Conservation (phyloP, 2,329 filamentous ascomycete species). For the Beauveria pseudobassiana region DNA sequence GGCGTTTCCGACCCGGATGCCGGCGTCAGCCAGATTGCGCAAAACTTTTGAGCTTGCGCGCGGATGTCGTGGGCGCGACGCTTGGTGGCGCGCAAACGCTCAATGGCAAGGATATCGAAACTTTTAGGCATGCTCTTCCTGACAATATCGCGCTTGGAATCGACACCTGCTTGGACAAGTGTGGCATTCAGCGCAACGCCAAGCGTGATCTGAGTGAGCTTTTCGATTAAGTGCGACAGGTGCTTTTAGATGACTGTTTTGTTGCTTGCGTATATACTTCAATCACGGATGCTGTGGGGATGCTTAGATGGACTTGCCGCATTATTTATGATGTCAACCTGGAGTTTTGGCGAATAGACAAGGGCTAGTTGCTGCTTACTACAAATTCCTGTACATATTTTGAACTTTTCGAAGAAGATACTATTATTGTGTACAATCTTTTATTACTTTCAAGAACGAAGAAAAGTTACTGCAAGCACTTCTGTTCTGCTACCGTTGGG, state of each 20-base stretch:
- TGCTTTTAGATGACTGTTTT: background rate
- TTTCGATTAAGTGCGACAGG: background rate
- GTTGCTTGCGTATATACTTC: background rate
- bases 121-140: constrained; percentile 34
- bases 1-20: constrained; percentile 38
- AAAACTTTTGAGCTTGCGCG: constrained; percentile 38
- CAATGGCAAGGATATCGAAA: constrained; percentile 32
- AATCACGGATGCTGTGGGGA: background rate
- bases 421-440: no score
- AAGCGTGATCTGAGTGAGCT: constrained; percentile 23
- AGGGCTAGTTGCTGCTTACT: no score
- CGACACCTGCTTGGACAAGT: constrained; percentile 42
- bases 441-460: no score
- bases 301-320: background rate
- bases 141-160: constrained; percentile 43
- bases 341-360: background rate
- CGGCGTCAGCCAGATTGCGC: constrained; percentile 37
- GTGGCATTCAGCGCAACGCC: constrained; percentile 31
- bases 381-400: no score
- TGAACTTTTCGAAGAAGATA: no score
- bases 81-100: constrained; percentile 30
- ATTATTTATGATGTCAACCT: background rate
- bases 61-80: constrained; percentile 30
- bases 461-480: no score
- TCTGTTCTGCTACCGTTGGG: no score